Percentiles rank a stretch among this genome's conserved stretches.
Evolutionary conservation across 2,329 filamentous ascomycete species (phyloP).

Genomic region (Monosporascus ibericus): DNA sequence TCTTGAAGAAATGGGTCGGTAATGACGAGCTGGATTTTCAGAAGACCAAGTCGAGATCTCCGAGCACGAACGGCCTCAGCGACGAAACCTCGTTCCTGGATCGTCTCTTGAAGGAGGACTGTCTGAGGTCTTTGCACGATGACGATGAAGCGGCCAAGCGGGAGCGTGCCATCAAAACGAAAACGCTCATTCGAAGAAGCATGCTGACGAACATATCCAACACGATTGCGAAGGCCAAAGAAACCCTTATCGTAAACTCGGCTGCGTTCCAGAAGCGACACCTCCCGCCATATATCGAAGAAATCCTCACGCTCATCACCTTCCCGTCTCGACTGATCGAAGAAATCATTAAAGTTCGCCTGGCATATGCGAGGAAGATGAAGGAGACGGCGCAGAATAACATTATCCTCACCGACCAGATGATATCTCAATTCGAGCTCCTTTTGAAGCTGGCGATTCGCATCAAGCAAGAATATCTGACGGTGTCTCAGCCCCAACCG

Average conservation of each 20-base stretch:
- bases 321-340: constrained; percentile 94
- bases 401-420: constrained; percentile 90
- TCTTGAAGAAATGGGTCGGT: constrained; percentile 93
- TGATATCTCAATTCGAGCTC: constrained; percentile 95
- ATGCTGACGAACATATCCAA: constrained; percentile 78
- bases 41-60: constrained; percentile 63
- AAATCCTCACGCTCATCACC: constrained; percentile 91
- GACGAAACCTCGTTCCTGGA: constrained; percentile 95
- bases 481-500: constrained; percentile 77
- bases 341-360: constrained; percentile 87
- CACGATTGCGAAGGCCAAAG: constrained; percentile 91
- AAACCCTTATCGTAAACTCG: constrained; percentile 81
- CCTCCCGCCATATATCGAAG: constrained; percentile 92
- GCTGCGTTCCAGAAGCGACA: constrained; percentile 81
- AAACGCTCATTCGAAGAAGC: constrained; percentile 49
- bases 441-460: constrained; percentile 84
- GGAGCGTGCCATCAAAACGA: constrained; percentile 32
- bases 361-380: constrained; percentile 90
- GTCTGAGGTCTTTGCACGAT: constrained; percentile 83
- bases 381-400: constrained; percentile 91
- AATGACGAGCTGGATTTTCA: constrained; percentile 92
- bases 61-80: constrained; percentile 64
- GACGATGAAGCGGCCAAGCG: constrained; percentile 40
- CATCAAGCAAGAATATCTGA: constrained; percentile 84
- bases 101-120: constrained; percentile 90